Conservation (phyloP, 805 yeast genomes). For the Saccharomycopsis sp. region DNA sequence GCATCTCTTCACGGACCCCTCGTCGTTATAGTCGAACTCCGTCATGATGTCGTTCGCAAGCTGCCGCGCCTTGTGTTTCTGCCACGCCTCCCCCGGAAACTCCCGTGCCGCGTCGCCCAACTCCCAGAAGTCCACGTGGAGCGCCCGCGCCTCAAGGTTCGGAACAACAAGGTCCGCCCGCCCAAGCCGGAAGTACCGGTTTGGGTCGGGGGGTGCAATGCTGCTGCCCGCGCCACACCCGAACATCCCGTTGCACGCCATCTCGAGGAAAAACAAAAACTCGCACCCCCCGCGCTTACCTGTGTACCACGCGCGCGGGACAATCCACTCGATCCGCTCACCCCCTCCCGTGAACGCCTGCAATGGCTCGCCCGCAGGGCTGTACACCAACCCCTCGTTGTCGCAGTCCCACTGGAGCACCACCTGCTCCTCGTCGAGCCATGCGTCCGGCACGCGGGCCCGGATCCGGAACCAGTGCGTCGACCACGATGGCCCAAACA, state of each 20-base stretch:
- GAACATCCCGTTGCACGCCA: conserved; percentile 92
- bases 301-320: conserved; percentile 49
- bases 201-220: conserved; percentile 64
- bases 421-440: conserved; percentile 44
- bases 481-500: conserved; percentile 94
- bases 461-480: conserved; percentile 86
- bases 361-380: conserved; percentile 54
- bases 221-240: conserved; percentile 60
- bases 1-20: conserved; percentile 49
- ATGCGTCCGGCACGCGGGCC: conserved; percentile 52
- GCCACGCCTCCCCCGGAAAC: conserved; percentile 66
- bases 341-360: conserved; percentile 87
- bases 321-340: conserved; percentile 65
- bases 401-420: conserved; percentile 79
- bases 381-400: conserved; percentile 79
- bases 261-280: conserved; percentile 73
- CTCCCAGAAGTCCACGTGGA: conserved; percentile 79
- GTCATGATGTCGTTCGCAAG: conserved; percentile 81
- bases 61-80: conserved; percentile 74
- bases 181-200: conserved; percentile 60
- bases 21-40: conserved; percentile 62
- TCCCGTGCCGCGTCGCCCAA: conserved; percentile 90
- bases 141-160: conserved; percentile 68
- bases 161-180: conserved; percentile 78
- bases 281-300: conserved; percentile 34